Evolutionary conservation across 2,329 filamentous ascomycete species (phyloP).

Genomic region (Trichoderma koningiopsis): DNA sequence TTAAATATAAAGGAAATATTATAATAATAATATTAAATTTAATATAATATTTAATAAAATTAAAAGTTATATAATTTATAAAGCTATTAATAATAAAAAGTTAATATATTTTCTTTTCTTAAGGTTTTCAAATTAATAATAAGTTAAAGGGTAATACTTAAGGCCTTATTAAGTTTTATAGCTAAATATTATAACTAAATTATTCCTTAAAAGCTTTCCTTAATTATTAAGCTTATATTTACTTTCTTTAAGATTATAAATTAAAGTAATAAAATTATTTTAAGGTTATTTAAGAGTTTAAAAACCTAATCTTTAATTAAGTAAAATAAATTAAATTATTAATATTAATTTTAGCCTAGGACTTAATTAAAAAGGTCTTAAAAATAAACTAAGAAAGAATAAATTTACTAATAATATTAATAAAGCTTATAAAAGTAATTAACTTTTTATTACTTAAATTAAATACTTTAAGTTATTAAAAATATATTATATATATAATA

Average conservation of each 20-base stretch:
- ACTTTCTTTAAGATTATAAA: background rate
- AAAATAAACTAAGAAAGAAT: no score
- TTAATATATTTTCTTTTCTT: background rate
- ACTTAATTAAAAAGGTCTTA: no score
- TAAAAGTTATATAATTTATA: background rate
- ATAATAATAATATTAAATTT: background rate
- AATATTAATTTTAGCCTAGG: no score
- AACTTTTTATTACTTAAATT: no score
- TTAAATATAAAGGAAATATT: background rate
- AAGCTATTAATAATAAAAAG: conserved; percentile 7
- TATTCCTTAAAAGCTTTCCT: background rate
- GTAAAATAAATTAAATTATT: no score
- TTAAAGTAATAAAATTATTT: no score
- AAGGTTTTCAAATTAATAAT: background rate
- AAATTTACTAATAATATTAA: no score
- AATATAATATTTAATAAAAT: conserved; percentile 10
- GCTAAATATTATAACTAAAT: background rate
- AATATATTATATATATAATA: no score
- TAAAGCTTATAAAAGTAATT: no score
- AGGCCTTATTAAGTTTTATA: background rate
- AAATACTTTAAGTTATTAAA: no score
- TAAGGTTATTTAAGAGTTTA: no score
- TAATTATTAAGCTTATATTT: background rate
- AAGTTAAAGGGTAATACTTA: background rate
- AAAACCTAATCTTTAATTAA: no score